Evolutionary conservation across 2,329 filamentous ascomycete genomes (phyloP).

Genomic region (Akanthomyces uredinophilus): DNA sequence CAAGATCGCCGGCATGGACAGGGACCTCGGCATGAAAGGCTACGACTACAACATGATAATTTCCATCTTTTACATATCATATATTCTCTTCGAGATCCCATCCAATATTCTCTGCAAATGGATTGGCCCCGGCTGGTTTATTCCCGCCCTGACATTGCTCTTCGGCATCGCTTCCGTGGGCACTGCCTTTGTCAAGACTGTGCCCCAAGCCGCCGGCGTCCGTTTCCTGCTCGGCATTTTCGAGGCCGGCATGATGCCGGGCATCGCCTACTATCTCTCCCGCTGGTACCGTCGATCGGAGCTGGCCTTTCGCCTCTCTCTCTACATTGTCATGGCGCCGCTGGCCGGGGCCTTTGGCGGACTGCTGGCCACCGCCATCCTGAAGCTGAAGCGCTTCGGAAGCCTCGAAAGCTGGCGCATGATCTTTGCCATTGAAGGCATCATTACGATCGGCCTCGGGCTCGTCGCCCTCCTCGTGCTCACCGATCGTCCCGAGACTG

Average conservation of each 20-base stretch:
- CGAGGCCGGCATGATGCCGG: conserved; percentile 69
- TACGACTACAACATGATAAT: conserved; percentile 67
- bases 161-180: conserved; percentile 61
- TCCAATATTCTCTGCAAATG: conserved; percentile 64
- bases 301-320: conserved; percentile 59
- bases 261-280: conserved; percentile 68
- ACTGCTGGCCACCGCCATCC: conserved; percentile 58
- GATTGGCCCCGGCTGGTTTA: conserved; percentile 67
- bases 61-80: conserved; percentile 66
- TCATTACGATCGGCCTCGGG: conserved; percentile 49
- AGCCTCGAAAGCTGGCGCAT: conserved; percentile 56
- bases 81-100: conserved; percentile 69
- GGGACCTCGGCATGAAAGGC: conserved; percentile 52
- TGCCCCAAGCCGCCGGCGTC: conserved; percentile 49
- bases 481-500: conserved; percentile 64
- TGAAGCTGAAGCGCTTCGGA: conserved; percentile 55
- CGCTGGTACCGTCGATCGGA: conserved; percentile 68
- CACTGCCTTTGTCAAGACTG: conserved; percentile 59
- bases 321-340: conserved; percentile 67
- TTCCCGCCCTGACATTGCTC: conserved; percentile 55
- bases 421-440: conserved; percentile 67
- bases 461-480: conserved; percentile 60
- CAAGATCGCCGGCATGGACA: conserved; percentile 58
- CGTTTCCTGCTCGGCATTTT: conserved; percentile 65
- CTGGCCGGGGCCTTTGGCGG: conserved; percentile 68